phyloP scores from a whole-genome alignment of 1,284 basidiomycete species.

The Cryptococcus sp. region DNA sequence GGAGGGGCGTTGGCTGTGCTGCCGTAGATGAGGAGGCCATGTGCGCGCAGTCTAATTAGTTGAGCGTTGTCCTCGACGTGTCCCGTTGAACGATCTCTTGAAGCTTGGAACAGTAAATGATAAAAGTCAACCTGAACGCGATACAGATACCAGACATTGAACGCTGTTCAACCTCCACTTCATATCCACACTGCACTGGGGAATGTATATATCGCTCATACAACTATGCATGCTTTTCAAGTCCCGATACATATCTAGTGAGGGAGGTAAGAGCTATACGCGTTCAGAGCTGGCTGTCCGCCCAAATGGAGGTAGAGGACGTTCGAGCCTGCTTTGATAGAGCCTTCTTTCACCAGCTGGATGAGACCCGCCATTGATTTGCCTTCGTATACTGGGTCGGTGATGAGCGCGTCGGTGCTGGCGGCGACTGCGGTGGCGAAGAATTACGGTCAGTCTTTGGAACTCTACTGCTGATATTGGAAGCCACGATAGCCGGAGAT shows the following conservation, averaged over 20 bases:
- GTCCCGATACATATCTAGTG: conserved; percentile 8
- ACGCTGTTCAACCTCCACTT: too few relatives aligned
- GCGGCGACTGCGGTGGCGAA: conserved; percentile 21
- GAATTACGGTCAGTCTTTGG: background rate
- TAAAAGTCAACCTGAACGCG: too few relatives aligned
- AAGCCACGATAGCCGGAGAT: background rate
- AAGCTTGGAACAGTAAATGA: too few relatives aligned
- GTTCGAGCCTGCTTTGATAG: conserved; percentile 30
- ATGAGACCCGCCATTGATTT: conserved; percentile 44
- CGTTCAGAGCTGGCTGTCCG: conserved; percentile 39
- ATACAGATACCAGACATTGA: too few relatives aligned
- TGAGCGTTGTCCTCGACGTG: too few relatives aligned
- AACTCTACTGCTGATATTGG: background rate
- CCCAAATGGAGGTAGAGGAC: conserved; percentile 44
- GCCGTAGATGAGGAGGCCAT: background rate
- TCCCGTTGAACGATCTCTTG: too few relatives aligned
- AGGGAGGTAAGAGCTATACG: conserved; percentile 36
- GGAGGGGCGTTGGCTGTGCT: conserved; percentile 18
- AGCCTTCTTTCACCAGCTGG: conserved; percentile 34
- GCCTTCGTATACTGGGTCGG: conserved; percentile 43
- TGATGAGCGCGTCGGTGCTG: conserved; percentile 37
- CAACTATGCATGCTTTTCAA: too few relatives aligned
- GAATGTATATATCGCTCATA: too few relatives aligned
- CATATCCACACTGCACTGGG: too few relatives aligned
- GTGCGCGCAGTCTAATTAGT: too few relatives aligned